Conservation (phyloP, 108 stramenopile species). For the Licmophora abbreviata region DNA sequence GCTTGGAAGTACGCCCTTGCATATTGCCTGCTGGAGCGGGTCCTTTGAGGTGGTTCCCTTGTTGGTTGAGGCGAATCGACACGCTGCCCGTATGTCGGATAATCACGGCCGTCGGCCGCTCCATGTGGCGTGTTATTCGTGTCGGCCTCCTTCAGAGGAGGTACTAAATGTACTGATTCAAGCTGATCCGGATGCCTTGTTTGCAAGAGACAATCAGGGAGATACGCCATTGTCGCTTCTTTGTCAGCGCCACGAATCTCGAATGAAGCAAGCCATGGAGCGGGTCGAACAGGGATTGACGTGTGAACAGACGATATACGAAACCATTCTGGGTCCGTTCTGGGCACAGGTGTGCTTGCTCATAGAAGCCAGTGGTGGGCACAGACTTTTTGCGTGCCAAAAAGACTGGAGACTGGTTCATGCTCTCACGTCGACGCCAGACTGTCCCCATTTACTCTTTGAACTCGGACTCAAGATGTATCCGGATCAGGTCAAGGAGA, state of each 20-base stretch:
- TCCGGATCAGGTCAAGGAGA: not conserved
- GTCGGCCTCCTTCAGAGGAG: not conserved
- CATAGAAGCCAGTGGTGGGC: not conserved
- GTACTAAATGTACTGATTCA: not conserved
- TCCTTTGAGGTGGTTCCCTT: not conserved
- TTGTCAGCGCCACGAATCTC: conserved; percentile 1
- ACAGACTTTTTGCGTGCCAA: not conserved
- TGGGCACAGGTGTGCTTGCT: not conserved
- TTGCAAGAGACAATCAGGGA: not conserved
- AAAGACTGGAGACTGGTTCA: not conserved
- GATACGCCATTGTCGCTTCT: not conserved
- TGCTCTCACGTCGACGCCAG: conserved; percentile 1
- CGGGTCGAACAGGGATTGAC: not conserved
- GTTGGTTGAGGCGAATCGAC: not conserved
- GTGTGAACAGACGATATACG: not conserved
- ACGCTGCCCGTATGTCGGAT: not conserved
- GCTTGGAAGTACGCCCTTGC: not conserved
- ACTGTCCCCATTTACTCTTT: conserved; percentile 1
- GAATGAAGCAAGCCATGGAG: not conserved
- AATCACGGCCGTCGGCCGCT: not conserved
- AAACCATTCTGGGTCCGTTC: not conserved
- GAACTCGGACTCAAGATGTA: not conserved
- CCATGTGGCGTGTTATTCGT: conserved; percentile 1
- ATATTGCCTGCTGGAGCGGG: conserved; percentile 1
- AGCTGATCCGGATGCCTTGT: not conserved